These are phyloP conservation scores for Collybia nuda DNA, from an alignment of 768 basidiomycete genomes.

Conservation along the genomic window DNA sequence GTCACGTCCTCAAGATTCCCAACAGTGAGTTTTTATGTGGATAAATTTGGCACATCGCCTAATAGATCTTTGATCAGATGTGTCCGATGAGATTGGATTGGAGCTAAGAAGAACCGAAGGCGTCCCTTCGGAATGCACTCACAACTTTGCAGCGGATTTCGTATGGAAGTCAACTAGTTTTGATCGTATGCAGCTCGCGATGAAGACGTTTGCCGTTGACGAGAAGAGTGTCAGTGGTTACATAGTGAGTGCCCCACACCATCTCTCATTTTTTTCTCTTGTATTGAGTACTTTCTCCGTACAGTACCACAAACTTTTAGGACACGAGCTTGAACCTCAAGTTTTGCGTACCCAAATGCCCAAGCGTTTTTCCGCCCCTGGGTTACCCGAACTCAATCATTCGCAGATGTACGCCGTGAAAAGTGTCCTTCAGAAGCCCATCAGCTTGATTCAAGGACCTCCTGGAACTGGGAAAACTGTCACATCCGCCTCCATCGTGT, in stretches of 20 bases:
- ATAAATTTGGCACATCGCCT: constrained; percentile 7
- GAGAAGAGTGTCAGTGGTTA: constrained; percentile 99
- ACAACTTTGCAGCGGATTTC: constrained; percentile 97
- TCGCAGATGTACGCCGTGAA: constrained; percentile 99
- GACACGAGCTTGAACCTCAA: constrained; percentile 96
- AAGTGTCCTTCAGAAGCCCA: constrained; percentile 96
- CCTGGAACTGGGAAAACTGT: constrained; percentile 99
- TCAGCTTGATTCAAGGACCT: constrained; percentile 97
- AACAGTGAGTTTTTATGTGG: constrained; percentile 66
- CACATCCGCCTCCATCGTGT: constrained; percentile 97
- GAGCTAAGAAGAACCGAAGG: constrained; percentile 90
- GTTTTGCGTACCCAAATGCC: constrained; percentile 91
- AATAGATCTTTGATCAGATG: constrained; percentile 52
- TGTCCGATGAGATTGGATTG: constrained; percentile 96
- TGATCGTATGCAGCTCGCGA: constrained; percentile 98
- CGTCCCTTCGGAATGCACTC: constrained; percentile 90
- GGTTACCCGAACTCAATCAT: constrained; percentile 96
- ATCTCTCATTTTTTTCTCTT: background rate
- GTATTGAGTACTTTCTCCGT: constrained; percentile 2
- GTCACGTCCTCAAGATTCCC: constrained; percentile 98
- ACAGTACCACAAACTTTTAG: constrained; percentile 97
- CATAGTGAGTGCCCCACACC: constrained; percentile 62
- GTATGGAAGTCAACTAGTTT: constrained; percentile 99
- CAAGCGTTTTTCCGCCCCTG: constrained; percentile 95
- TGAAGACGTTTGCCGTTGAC: constrained; percentile 99